These are phyloP conservation scores for Cutaneotrichosporon sp. DNA, from an alignment of 1,284 basidiomycete species.

Conservation along the genomic window DNA sequence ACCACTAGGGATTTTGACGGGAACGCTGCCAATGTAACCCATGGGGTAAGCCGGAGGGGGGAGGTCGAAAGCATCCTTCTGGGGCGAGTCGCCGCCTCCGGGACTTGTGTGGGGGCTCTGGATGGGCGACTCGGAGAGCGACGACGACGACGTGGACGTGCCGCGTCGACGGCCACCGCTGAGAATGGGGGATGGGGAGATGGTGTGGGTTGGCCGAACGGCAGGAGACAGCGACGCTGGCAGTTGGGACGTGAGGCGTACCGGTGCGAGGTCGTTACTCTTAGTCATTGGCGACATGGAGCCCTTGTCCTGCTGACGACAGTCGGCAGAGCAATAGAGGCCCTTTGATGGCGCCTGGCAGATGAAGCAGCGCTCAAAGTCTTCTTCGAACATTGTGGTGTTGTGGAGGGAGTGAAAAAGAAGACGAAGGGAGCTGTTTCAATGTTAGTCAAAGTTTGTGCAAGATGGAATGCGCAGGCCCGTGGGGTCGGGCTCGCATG, in stretches of 20 bases:
- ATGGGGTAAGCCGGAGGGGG: slow-evolving; percentile 40
- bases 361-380: slow-evolving; percentile 45
- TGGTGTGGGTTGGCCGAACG: slow-evolving; percentile 27
- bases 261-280: slow-evolving; percentile 16
- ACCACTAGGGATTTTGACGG: slow-evolving; percentile 39
- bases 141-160: slow-evolving; percentile 34
- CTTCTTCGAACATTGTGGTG: slow-evolving; percentile 42
- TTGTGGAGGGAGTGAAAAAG: not conserved
- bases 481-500: no score
- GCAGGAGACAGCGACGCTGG: slow-evolving; percentile 34
- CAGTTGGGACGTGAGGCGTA: slow-evolving; percentile 37
- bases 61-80: slow-evolving; percentile 40
- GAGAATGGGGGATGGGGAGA: slow-evolving; percentile 33
- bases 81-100: slow-evolving; percentile 34
- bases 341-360: slow-evolving; percentile 41
- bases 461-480: no score
- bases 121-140: slow-evolving; percentile 38
- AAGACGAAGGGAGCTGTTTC: no score
- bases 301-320: slow-evolving; percentile 39
- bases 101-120: slow-evolving; percentile 41
- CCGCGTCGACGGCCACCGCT: slow-evolving; percentile 21
- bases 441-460: no score
- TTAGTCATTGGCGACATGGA: slow-evolving; percentile 25
- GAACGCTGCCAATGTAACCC: slow-evolving; percentile 29
- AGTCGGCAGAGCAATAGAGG: slow-evolving; percentile 45